A percentile compares a stretch with the other conserved stretches of the same genome.
phyloP scores from a whole-genome alignment of 139 green algal genomes.

The Auxenochlorella pyrenoidosa region DNA sequence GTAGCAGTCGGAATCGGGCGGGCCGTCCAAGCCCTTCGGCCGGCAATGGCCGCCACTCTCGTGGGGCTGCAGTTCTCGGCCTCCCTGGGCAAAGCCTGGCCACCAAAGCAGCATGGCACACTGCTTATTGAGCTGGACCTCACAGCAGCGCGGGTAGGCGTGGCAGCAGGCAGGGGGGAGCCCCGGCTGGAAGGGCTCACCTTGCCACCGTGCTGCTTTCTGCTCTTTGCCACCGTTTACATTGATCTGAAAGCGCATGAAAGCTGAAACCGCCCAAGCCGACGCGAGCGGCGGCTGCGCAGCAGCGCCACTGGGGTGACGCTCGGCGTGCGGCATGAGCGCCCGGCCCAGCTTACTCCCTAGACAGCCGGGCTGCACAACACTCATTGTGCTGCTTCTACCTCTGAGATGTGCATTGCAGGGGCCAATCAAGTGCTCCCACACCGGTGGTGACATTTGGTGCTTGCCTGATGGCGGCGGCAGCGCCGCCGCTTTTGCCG shows the following conservation, averaged over 20 bases:
- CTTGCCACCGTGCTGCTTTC: neutral
- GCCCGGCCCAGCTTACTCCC: neutral
- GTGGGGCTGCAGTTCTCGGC: constrained; percentile 1
- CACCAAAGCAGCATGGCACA: neutral
- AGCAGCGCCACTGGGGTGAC: too few relatives aligned
- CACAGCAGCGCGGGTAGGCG: too few relatives aligned
- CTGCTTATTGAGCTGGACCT: neutral
- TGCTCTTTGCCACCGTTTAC: too few relatives aligned
- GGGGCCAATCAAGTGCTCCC: neutral
- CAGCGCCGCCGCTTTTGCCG: neutral
- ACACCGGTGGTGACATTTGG: constrained; percentile 17
- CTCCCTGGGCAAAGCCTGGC: neutral
- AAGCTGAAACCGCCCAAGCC: too few relatives aligned
- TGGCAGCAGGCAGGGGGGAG: neutral
- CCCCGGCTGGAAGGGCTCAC: neutral
- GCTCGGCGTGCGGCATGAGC: too few relatives aligned
- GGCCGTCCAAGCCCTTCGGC: neutral
- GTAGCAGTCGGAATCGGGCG: too few relatives aligned
- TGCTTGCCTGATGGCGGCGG: neutral
- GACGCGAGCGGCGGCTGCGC: too few relatives aligned
- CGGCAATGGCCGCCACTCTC: neutral
- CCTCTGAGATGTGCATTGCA: neutral
- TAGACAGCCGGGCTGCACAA: neutral
- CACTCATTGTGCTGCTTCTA: neutral
- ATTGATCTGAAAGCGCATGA: too few relatives aligned